Base-by-base conservation (phyloP, 345 rosid species). In the Geranium brycei region DNA sequence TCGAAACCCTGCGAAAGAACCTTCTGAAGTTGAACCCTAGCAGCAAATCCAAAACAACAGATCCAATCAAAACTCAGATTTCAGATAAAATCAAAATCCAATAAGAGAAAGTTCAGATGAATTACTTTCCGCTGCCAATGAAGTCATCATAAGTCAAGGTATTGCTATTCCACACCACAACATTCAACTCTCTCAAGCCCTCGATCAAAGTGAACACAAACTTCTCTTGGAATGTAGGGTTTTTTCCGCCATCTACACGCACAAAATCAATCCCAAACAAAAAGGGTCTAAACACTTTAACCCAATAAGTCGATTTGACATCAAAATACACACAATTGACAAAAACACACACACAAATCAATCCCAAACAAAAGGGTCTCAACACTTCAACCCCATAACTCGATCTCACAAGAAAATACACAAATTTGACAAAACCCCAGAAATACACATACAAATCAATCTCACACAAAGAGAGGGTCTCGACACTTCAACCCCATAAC, bases 201-300 rank as follows among this genome's bases (percentile, higher is more conserved):
- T 90, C 97, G 63, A 93, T 78, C 67, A 93, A 63, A 31, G 77
- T 73, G 67, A 86, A 80, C 60, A 80, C 78, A 73, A 93, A 90
- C 79, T 87, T 93, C 79, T 93, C 97, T 73, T 93, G 95, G 58
- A 93, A 93, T 0, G 78, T 82, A 1, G 97, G 97, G 64, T 82
- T 84, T 38, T 69, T 88, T 16, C 89, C 91, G 59, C 99, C 99
- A 88, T 91, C 97, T 86, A 64, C 58, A 62, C 57, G 58, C 63
- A 40, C 17, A 69, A 23, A 60, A 72, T 58, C 58, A 68, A 61
- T 57, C 12, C 19, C 30, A 19, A 16, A 23, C 28, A 23, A 23
- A 23, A 31, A 32, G 32, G 3, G 31, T 3, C 3, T 35, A n/a
- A n/a, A 57, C 4, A 35, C 41, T 35, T 35, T 0, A 35, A 35